A percentile compares a stretch with the other conserved stretches of the same genome.
Evolutionary conservation across 2,329 filamentous ascomycete species (phyloP).

Genomic region (Neocatenulostroma microsporum): DNA sequence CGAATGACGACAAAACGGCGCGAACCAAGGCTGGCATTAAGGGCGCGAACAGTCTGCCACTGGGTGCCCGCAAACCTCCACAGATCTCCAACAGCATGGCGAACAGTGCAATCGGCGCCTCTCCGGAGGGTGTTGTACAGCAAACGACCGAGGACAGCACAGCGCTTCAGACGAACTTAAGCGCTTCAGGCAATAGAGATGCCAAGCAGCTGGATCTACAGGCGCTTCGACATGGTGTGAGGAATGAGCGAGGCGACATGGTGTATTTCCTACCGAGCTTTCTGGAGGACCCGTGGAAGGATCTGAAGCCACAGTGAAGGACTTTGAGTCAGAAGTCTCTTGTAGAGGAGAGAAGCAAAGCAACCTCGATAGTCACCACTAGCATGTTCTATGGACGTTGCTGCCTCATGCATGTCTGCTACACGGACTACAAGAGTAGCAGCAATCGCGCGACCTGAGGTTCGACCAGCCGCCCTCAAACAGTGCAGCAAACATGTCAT

Average conservation of each 20-base stretch:
- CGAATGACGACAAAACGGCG: conserved; percentile 19
- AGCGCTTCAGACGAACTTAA: too few species aligned
- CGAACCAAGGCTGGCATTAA: conserved; percentile 18
- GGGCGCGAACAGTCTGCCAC: conserved; percentile 21
- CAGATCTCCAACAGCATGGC: too few species aligned
- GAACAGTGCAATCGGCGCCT: too few species aligned
- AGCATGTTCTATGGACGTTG: neutral
- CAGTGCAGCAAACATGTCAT: too few species aligned
- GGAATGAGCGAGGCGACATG: conserved; percentile 51
- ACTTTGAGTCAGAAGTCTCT: neutral
- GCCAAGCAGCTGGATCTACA: too few species aligned
- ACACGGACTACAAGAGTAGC: too few species aligned
- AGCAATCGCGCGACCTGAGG: too few species aligned
- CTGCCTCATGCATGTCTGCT: too few species aligned
- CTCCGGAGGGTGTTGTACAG: too few species aligned
- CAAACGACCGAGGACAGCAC: too few species aligned
- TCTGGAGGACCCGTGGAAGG: conserved; percentile 65
- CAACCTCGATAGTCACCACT: neutral
- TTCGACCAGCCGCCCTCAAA: too few species aligned
- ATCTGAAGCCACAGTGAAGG: conserved; percentile 26
- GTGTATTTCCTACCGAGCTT: conserved; percentile 63
- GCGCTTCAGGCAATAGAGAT: too few species aligned
- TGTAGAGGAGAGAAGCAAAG: neutral
- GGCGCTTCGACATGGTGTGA: conserved; percentile 33
- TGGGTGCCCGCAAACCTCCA: conserved; percentile 9